phyloP scores from a whole-genome alignment of 2,329 filamentous ascomycete genomes.

The Sclerotinia spermophila region DNA sequence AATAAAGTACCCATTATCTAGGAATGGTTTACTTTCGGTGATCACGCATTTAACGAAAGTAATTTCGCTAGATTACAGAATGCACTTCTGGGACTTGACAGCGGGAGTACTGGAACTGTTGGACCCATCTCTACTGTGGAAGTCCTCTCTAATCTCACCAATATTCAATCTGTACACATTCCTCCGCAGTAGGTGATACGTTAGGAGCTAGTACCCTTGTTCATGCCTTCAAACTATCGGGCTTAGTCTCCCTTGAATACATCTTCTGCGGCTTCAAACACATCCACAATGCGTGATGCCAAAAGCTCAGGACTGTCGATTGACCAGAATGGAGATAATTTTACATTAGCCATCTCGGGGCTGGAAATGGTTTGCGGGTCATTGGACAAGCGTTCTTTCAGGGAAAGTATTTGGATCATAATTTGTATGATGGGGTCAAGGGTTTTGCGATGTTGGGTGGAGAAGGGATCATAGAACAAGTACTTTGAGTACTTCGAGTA shows the following conservation, averaged over 20 bases:
- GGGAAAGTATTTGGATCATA: slow-evolving; percentile 2
- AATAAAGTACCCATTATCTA: not conserved
- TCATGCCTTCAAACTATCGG: slow-evolving; percentile 17
- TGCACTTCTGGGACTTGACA: slow-evolving; percentile 16
- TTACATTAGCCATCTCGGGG: slow-evolving; percentile 4
- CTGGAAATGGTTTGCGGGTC: slow-evolving; percentile 15
- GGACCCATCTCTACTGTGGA: slow-evolving; percentile 18
- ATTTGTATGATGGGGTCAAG: not conserved
- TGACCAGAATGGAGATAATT: slow-evolving; percentile 9
- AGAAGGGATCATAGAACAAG: not conserved
- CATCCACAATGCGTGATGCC: slow-evolving; percentile 15
- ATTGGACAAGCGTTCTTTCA: slow-evolving; percentile 15
- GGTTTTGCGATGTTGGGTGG: not conserved
- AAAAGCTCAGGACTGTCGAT: not conserved
- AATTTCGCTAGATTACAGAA: slow-evolving; percentile 8
- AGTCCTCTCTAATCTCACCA: slow-evolving; percentile 17
- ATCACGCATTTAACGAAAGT: slow-evolving; percentile 20
- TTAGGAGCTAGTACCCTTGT: slow-evolving; percentile 21
- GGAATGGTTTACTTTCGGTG: slow-evolving; percentile 11
- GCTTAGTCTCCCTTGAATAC: slow-evolving; percentile 17
- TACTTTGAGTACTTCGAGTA: not conserved
- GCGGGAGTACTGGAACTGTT: slow-evolving; percentile 19
- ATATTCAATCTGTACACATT: slow-evolving; percentile 18
- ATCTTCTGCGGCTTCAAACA: not conserved
- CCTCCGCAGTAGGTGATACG: not conserved